These are phyloP conservation scores for Claviceps arundinis DNA, from an alignment of 2,329 filamentous ascomycete species.

Conservation along the genomic window DNA sequence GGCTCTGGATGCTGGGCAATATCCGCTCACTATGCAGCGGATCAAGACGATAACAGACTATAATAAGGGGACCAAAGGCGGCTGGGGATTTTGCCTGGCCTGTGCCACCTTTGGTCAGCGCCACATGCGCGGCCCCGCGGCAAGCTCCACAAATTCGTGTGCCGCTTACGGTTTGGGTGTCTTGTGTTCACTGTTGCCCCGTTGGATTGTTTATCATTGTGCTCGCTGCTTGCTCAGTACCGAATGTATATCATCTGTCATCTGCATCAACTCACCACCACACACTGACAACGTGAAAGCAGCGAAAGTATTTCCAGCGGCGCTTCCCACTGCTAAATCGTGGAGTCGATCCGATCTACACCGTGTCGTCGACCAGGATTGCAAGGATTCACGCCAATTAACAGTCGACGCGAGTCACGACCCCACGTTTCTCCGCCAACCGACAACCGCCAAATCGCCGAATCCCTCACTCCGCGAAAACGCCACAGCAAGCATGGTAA, in stretches of 20 bases:
- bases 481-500: conserved; percentile 18
- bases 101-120: neutral
- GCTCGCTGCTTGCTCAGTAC: neutral
- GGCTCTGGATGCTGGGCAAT: neutral
- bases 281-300: neutral
- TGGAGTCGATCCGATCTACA: neutral
- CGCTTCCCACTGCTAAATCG: neutral
- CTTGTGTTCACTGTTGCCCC: conserved; percentile 9
- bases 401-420: conserved; percentile 2
- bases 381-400: neutral
- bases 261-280: neutral
- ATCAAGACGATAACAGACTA: neutral
- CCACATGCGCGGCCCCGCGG: conserved; percentile 10
- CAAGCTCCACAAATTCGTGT: neutral
- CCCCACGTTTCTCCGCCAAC: conserved; percentile 12
- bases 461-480: neutral
- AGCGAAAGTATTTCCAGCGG: neutral
- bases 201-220: conserved; percentile 15
- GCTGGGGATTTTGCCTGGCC: neutral
- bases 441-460: conserved; percentile 2
- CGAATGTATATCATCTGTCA: neutral
- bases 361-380: neutral
- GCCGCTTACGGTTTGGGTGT: conserved; percentile 10
- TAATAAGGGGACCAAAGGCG: neutral
- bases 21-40: neutral